A percentile compares a stretch with the other conserved stretches of the same genome.
Conservation (phyloP, 176 grass and related monocot genomes). For the Bolboschoenus planiculmis region DNA sequence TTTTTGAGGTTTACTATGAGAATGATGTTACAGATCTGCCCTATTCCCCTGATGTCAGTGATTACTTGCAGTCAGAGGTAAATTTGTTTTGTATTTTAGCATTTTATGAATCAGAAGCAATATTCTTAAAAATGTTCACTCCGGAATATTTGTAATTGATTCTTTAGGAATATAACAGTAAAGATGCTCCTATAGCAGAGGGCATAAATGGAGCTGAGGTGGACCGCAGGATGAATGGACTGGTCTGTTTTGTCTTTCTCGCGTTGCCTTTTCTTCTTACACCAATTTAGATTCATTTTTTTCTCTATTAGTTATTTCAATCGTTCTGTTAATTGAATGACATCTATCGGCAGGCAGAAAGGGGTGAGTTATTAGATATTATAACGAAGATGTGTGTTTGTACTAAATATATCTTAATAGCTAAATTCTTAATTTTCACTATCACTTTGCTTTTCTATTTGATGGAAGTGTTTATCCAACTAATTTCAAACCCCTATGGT, state of each 20-base stretch:
- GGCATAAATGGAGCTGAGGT: slow-evolving; percentile 78
- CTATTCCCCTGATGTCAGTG: slow-evolving; percentile 79
- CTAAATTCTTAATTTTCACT: not conserved
- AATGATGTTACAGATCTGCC: slow-evolving; percentile 84
- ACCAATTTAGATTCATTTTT: not conserved
- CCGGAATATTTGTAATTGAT: not conserved
- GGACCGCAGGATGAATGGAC: slow-evolving; percentile 56
- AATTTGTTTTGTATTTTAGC: not conserved
- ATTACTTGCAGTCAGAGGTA: slow-evolving; percentile 84
- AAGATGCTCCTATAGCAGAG: slow-evolving; percentile 66
- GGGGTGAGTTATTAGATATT: not conserved
- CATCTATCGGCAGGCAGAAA: not conserved
- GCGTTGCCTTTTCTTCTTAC: not conserved
- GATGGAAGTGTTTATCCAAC: not conserved
- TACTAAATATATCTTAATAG: too few relatives aligned
- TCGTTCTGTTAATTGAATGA: not conserved
- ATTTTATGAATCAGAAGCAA: not conserved
- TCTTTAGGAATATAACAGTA: slow-evolving; percentile 33
- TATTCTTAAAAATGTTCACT: not conserved
- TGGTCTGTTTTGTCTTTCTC: not conserved
- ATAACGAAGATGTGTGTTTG: not conserved
- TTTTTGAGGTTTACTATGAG: slow-evolving; percentile 77
- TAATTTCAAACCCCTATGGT: not conserved
- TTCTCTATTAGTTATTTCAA: not conserved
- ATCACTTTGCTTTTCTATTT: not conserved